These are phyloP conservation scores for Sanghuangporus sanghuang DNA, from an alignment of 1,284 basidiomycete species.

Conservation along the genomic window DNA sequence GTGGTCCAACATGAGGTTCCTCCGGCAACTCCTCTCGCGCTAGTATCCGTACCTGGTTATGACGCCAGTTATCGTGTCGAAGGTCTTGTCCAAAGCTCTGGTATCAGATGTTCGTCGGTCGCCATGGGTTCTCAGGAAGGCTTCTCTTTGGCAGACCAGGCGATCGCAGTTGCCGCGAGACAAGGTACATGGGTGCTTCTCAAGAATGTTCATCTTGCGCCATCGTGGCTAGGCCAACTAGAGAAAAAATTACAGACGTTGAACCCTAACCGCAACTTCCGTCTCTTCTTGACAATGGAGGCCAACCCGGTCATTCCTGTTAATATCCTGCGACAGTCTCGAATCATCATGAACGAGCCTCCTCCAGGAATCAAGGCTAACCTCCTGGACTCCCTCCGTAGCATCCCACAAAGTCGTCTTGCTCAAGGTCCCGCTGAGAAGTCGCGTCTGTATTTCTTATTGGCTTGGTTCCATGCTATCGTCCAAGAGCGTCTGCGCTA, in stretches of 20 bases:
- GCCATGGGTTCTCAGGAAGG: conserved; percentile 99
- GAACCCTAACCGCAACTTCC: conserved; percentile 84
- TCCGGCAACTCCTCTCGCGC: conserved; percentile 78
- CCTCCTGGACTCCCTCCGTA: conserved; percentile 83
- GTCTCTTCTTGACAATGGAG: conserved; percentile 96
- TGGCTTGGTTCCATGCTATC: conserved; percentile 98
- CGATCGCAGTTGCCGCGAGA: conserved; percentile 84
- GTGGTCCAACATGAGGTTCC: conserved; percentile 80
- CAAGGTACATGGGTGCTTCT: conserved; percentile 92
- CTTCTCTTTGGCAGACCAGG: conserved; percentile 90
- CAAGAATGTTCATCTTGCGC: conserved; percentile 94
- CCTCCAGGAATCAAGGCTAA: conserved; percentile 95
- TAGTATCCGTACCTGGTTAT: conserved; percentile 93
- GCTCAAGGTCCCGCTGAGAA: conserved; percentile 88
- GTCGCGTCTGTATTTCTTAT: conserved; percentile 83
- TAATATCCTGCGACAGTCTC: conserved; percentile 91
- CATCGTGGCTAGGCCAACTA: conserved; percentile 89
- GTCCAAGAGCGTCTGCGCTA: conserved; percentile 95
- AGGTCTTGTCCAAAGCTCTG: conserved; percentile 75
- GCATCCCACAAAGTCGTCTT: conserved; percentile 66
- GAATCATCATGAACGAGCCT: conserved; percentile 96
- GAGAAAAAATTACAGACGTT: conserved; percentile 96
- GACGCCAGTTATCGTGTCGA: conserved; percentile 96
- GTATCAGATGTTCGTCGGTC: conserved; percentile 75
- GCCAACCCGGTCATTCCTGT: conserved; percentile 89